These are phyloP conservation scores for Gliomastix tumulicola DNA, from an alignment of 2,329 filamentous ascomycete genomes.

Conservation along the genomic window DNA sequence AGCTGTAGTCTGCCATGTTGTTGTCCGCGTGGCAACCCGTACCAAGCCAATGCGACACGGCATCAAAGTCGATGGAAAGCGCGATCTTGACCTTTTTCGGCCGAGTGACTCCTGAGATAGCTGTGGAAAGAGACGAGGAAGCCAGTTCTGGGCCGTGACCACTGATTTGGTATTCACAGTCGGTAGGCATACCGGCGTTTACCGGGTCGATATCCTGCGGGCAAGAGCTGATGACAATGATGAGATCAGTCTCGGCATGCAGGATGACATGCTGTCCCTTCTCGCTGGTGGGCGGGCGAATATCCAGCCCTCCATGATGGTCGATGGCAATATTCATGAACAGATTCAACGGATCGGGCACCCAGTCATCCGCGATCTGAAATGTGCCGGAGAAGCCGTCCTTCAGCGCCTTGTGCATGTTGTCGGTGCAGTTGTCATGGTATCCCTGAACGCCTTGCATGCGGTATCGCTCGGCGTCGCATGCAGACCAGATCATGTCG, in stretches of 20 bases:
- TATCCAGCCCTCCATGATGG: conserved; percentile 20
- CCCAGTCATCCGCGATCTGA: conserved; percentile 17
- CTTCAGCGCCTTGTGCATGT: conserved; percentile 21
- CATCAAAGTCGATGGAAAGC: conserved; percentile 39
- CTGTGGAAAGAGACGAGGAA: neutral
- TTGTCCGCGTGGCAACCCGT: conserved; percentile 41
- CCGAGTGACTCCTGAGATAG: too few species aligned
- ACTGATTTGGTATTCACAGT: conserved; percentile 17
- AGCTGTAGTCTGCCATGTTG: conserved; percentile 40
- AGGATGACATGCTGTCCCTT: conserved; percentile 24
- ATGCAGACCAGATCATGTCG: conserved; percentile 31
- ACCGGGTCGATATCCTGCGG: conserved; percentile 29
- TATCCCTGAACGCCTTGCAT: conserved; percentile 25
- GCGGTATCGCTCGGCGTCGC: conserved; percentile 26
- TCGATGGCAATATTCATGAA: conserved; percentile 35
- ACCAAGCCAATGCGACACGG: conserved; percentile 43
- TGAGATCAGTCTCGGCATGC: conserved; percentile 22
- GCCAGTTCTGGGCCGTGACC: neutral
- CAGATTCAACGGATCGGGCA: conserved; percentile 32
- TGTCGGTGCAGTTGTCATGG: conserved; percentile 31
- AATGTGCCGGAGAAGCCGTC: conserved; percentile 15
- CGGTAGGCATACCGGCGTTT: conserved; percentile 24
- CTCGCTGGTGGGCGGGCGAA: conserved; percentile 21
- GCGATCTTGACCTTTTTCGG: conserved; percentile 16
- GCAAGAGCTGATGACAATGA: conserved; percentile 32